phyloP scores from a whole-genome alignment of 208 protist species.

The Leishmania braziliensis region DNA sequence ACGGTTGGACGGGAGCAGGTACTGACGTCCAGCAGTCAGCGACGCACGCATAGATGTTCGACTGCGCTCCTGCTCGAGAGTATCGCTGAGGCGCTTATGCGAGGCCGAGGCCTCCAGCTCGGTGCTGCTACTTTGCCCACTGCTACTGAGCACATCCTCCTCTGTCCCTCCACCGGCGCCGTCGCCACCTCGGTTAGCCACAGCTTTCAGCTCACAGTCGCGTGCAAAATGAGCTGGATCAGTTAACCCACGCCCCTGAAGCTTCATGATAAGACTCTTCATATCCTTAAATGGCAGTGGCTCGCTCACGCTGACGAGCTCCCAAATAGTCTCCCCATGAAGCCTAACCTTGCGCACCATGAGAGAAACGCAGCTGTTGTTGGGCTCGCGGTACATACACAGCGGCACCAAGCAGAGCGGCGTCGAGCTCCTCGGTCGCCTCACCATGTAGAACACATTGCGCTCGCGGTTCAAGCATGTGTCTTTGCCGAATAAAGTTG shows the following conservation, averaged over 20 bases:
- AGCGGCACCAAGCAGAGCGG: slow-evolving; percentile 67
- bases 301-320: slow-evolving; percentile 76
- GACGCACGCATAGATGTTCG: neutral
- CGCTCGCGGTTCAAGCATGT: slow-evolving; percentile 29
- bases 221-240: slow-evolving; percentile 55
- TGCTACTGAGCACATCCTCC: slow-evolving; percentile 14
- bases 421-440: slow-evolving; percentile 32
- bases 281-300: slow-evolving; percentile 50
- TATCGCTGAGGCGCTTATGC: slow-evolving; percentile 22
- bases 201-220: slow-evolving; percentile 39
- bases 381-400: slow-evolving; percentile 25
- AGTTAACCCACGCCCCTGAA: slow-evolving; percentile 59
- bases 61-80: slow-evolving; percentile 33
- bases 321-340: slow-evolving; percentile 58
- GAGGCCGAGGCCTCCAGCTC: slow-evolving; percentile 17
- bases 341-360: slow-evolving; percentile 69
- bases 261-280: slow-evolving; percentile 48
- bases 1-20: neutral
- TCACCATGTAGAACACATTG: slow-evolving; percentile 71
- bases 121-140: slow-evolving; percentile 19
- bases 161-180: slow-evolving; percentile 10
- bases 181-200: slow-evolving; percentile 12
- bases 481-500: slow-evolving; percentile 64
- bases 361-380: slow-evolving; percentile 54
- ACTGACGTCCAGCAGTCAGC: neutral